phyloP scores from a whole-genome alignment of 2,329 filamentous ascomycete species.

The Aspergillus sp. region DNA sequence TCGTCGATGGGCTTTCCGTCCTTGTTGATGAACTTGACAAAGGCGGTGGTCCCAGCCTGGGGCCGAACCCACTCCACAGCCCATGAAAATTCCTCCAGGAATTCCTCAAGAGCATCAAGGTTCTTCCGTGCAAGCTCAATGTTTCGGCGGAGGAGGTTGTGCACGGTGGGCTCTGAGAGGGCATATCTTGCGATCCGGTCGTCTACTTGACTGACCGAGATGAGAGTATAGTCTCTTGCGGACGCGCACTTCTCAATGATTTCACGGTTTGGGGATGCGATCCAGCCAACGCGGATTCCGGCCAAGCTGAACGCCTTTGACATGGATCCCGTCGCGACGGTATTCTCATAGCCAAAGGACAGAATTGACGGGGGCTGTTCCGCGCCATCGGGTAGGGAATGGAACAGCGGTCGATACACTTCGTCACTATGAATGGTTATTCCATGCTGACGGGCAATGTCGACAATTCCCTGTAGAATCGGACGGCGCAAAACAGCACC shows the following conservation, averaged over 20 bases:
- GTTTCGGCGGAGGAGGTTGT: constrained; percentile 59
- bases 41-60: constrained; percentile 72
- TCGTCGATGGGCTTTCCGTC: constrained; percentile 65
- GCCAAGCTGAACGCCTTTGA: constrained; percentile 79
- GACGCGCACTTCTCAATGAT: constrained; percentile 62
- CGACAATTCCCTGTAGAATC: constrained; percentile 60
- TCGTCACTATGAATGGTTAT: constrained; percentile 74
- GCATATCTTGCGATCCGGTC: constrained; percentile 72
- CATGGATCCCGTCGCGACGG: constrained; percentile 72
- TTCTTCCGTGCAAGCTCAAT: constrained; percentile 64
- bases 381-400: constrained; percentile 51
- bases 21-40: constrained; percentile 62
- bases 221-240: constrained; percentile 75
- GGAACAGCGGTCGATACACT: constrained; percentile 78
- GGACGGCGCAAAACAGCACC: constrained; percentile 64
- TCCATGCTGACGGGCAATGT: constrained; percentile 59
- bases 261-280: constrained; percentile 59
- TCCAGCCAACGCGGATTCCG: constrained; percentile 75
- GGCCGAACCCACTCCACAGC: constrained; percentile 67
- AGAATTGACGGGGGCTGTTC: constrained; percentile 65
- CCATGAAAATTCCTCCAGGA: constrained; percentile 59
- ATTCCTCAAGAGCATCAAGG: constrained; percentile 59
- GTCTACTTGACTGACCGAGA: constrained; percentile 73
- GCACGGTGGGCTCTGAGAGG: constrained; percentile 59
- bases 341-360: constrained; percentile 65